Evolutionary conservation across 169 alveolate genomes (phyloP).

Genomic region (Babesia sp.): DNA sequence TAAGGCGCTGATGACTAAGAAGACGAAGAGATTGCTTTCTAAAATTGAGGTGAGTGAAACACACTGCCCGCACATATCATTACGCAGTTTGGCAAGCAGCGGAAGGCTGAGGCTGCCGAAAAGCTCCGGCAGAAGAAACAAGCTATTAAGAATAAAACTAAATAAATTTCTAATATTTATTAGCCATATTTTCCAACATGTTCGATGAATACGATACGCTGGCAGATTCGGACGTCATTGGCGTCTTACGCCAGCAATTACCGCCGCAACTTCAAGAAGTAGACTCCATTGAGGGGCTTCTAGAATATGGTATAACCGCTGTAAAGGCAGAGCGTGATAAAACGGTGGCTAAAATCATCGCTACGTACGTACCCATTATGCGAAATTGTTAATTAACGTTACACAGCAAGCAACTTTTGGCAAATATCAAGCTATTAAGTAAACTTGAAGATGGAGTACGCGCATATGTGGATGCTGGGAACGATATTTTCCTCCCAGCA

Average conservation of each 20-base stretch:
- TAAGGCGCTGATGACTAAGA: slow-evolving; percentile 62
- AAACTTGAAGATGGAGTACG: background rate
- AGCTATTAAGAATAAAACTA: slow-evolving; percentile 17
- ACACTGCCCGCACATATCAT: background rate
- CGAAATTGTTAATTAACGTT: background rate
- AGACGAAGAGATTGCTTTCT: slow-evolving; percentile 56
- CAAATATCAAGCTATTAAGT: slow-evolving; percentile 29
- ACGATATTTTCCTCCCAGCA: slow-evolving; percentile 27
- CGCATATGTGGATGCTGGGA: slow-evolving; percentile 36
- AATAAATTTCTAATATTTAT: background rate
- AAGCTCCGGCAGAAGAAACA: slow-evolving; percentile 40
- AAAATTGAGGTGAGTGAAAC: slow-evolving; percentile 52
- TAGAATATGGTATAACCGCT: slow-evolving; percentile 21
- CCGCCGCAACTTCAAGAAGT: slow-evolving; percentile 32
- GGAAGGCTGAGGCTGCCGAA: slow-evolving; percentile 58
- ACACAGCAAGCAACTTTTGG: slow-evolving; percentile 25
- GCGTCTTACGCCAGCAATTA: slow-evolving; percentile 25
- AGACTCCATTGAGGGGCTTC: slow-evolving; percentile 19
- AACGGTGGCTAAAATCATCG: background rate
- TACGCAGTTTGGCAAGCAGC: slow-evolving; percentile 38
- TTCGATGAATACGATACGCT: background rate
- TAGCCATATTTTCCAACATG: background rate
- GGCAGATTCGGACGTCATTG: slow-evolving; percentile 16
- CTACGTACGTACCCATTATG: slow-evolving; percentile 4
- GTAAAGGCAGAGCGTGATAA: slow-evolving; percentile 42